Conservation (phyloP, 768 basidiomycete genomes). For the Porphyrellus cyaneotinctus region DNA sequence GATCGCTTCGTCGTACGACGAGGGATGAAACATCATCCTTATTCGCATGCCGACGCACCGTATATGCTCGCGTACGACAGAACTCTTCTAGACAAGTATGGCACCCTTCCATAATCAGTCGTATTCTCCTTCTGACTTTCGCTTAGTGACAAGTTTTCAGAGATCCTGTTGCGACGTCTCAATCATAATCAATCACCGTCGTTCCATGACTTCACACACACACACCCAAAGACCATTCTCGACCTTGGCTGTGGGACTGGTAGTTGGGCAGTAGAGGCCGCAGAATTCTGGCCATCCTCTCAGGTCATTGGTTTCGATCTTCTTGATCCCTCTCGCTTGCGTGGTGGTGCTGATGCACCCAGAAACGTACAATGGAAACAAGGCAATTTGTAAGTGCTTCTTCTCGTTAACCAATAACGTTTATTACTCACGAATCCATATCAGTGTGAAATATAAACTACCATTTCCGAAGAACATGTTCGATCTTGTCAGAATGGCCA, state of each 20-base stretch:
- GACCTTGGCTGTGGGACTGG: slow-evolving; percentile 78
- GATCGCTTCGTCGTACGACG: slow-evolving; percentile 24
- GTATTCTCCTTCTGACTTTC: slow-evolving; percentile 8
- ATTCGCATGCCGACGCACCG: slow-evolving; percentile 42
- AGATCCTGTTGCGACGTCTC: slow-evolving; percentile 52
- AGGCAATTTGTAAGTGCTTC: slow-evolving; percentile 61
- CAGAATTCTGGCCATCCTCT: slow-evolving; percentile 55
- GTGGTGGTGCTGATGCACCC: slow-evolving; percentile 37
- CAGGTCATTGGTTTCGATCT: slow-evolving; percentile 66
- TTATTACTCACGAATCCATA: slow-evolving; percentile 12
- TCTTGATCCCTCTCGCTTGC: slow-evolving; percentile 34
- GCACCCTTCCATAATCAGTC: slow-evolving; percentile 5
- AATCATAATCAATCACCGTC: slow-evolving; percentile 51
- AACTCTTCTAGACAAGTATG: slow-evolving; percentile 56
- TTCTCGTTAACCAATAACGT: neutral
- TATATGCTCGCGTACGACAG: slow-evolving; percentile 69
- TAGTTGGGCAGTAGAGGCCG: slow-evolving; percentile 62
- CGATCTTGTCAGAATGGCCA: slow-evolving; percentile 71
- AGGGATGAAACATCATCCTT: slow-evolving; percentile 54
- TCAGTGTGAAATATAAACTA: slow-evolving; percentile 50
- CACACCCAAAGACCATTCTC: slow-evolving; percentile 53
- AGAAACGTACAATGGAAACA: slow-evolving; percentile 46
- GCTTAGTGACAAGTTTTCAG: slow-evolving; percentile 57
- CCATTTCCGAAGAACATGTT: slow-evolving; percentile 64
- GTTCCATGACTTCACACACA: slow-evolving; percentile 50